phyloP scores from a whole-genome alignment of 768 basidiomycete genomes.

The Pulveroboletus sp. region DNA sequence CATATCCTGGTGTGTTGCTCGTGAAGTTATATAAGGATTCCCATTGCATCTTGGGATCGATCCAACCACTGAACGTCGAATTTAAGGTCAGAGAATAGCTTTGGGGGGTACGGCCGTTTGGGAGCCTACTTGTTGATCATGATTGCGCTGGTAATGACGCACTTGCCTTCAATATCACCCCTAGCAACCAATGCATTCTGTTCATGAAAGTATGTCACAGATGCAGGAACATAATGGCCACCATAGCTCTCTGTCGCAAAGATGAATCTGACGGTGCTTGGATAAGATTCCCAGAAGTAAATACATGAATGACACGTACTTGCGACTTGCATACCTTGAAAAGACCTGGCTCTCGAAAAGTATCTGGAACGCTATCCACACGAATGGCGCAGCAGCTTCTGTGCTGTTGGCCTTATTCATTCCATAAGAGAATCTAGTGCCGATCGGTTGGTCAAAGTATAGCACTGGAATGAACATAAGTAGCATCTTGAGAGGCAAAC shows the following conservation, averaged over 20 bases:
- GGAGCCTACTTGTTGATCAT: slow-evolving; percentile 59
- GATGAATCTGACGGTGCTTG: slow-evolving; percentile 44
- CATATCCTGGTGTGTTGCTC: slow-evolving; percentile 62
- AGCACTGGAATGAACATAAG: slow-evolving; percentile 44
- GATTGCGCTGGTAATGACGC: slow-evolving; percentile 53
- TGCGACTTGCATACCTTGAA: slow-evolving; percentile 47
- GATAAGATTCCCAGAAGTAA: background rate
- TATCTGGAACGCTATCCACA: slow-evolving; percentile 65
- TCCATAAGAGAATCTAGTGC: slow-evolving; percentile 63
- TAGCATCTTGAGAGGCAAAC: background rate
- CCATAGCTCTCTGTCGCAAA: slow-evolving; percentile 68
- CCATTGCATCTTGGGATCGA: slow-evolving; percentile 62
- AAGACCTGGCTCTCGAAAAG: slow-evolving; percentile 58
- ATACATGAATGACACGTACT: slow-evolving; percentile 35
- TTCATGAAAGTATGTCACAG: slow-evolving; percentile 61
- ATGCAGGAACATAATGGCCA: slow-evolving; percentile 64
- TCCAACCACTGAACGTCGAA: slow-evolving; percentile 64
- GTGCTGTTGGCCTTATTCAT: slow-evolving; percentile 49
- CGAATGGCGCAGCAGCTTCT: slow-evolving; percentile 51
- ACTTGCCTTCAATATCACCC: slow-evolving; percentile 46
- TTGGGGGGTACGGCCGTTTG: background rate
- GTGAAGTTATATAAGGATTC: slow-evolving; percentile 62
- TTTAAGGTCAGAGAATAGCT: background rate
- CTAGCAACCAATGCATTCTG: slow-evolving; percentile 53
- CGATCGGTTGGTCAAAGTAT: slow-evolving; percentile 70